Evolutionary conservation across 768 basidiomycete species (phyloP).

Genomic region (Hebeloma cylindrosporum): DNA sequence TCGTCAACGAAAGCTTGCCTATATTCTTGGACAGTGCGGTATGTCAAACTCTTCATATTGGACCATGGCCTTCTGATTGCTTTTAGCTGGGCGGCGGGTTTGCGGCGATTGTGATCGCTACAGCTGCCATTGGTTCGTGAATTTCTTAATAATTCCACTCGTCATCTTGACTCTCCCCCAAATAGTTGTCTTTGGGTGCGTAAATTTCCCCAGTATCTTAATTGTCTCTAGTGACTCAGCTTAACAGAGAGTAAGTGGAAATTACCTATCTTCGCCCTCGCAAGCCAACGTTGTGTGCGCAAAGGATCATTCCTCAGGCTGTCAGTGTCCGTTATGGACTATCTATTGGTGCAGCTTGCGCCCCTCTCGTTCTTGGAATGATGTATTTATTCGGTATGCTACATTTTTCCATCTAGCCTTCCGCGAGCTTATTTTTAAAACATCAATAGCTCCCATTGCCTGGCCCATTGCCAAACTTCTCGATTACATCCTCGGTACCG

Average conservation of each 20-base stretch:
- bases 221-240: background rate
- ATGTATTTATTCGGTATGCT: constrained; percentile 61
- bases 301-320: constrained; percentile 62
- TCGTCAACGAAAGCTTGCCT: constrained; percentile 81
- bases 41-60: constrained; percentile 20
- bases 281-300: background rate
- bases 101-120: constrained; percentile 77
- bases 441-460: constrained; percentile 67
- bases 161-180: constrained; percentile 4
- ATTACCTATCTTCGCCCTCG: background rate
- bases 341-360: constrained; percentile 73
- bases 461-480: constrained; percentile 82
- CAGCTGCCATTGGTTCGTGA: constrained; percentile 61
- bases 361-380: constrained; percentile 68
- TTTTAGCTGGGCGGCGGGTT: constrained; percentile 59
- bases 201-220: constrained; percentile 6
- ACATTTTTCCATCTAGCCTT: constrained; percentile 27
- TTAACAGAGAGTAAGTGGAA: constrained; percentile 65
- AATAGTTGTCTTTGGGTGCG: constrained; percentile 81
- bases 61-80: background rate
- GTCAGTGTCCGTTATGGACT: constrained; percentile 80
- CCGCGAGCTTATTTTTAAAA: background rate
- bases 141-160: background rate
- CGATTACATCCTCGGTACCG: constrained; percentile 74
- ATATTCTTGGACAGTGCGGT: constrained; percentile 81